Percentiles rank a stretch among this genome's conserved stretches.
phyloP scores from a whole-genome alignment of 495 filamentous ascomycete species.

The Neurospora sp. region DNA sequence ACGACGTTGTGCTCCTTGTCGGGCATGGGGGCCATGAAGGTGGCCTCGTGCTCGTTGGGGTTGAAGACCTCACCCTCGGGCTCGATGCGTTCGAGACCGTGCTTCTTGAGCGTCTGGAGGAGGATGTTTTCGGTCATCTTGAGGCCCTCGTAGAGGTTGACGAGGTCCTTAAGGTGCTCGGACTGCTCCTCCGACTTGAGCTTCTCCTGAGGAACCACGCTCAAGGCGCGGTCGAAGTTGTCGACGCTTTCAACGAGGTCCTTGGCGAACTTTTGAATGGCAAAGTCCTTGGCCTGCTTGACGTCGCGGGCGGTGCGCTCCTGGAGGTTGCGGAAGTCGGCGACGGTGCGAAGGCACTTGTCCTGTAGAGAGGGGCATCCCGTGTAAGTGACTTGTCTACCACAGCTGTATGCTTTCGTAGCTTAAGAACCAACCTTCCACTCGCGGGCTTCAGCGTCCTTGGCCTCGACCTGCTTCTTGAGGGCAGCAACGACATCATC shows the following conservation, averaged over 20 bases:
- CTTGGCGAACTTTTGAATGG: slow-evolving; percentile 87
- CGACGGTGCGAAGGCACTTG: slow-evolving; percentile 82
- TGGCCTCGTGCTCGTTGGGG: slow-evolving; percentile 92
- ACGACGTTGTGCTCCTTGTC: slow-evolving; percentile 84
- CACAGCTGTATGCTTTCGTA: not conserved
- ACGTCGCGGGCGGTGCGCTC: slow-evolving; percentile 88
- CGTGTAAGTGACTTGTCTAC: slow-evolving; percentile 1
- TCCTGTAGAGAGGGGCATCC: slow-evolving; percentile 47
- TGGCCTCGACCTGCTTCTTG: slow-evolving; percentile 66
- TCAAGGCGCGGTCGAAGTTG: slow-evolving; percentile 88
- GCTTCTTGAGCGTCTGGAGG: slow-evolving; percentile 81
- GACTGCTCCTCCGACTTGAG: slow-evolving; percentile 45
- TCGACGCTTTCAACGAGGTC: slow-evolving; percentile 92
- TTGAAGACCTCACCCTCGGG: slow-evolving; percentile 75
- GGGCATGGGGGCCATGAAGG: slow-evolving; percentile 76
- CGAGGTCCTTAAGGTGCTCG: slow-evolving; percentile 55
- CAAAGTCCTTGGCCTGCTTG: slow-evolving; percentile 77
- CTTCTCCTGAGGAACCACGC: slow-evolving; percentile 64
- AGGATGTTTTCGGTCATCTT: slow-evolving; percentile 91
- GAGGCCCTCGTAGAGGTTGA: slow-evolving; percentile 74
- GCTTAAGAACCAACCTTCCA: slow-evolving; percentile 57
- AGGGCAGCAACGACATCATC: slow-evolving; percentile 29
- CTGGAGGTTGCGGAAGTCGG: slow-evolving; percentile 95
- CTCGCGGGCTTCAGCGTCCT: slow-evolving; percentile 73
- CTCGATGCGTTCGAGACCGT: slow-evolving; percentile 86